A percentile compares a stretch with the other conserved stretches of the same genome.
Conservation (phyloP, 441 rosid species). For the Metrosideros polymorpha region DNA sequence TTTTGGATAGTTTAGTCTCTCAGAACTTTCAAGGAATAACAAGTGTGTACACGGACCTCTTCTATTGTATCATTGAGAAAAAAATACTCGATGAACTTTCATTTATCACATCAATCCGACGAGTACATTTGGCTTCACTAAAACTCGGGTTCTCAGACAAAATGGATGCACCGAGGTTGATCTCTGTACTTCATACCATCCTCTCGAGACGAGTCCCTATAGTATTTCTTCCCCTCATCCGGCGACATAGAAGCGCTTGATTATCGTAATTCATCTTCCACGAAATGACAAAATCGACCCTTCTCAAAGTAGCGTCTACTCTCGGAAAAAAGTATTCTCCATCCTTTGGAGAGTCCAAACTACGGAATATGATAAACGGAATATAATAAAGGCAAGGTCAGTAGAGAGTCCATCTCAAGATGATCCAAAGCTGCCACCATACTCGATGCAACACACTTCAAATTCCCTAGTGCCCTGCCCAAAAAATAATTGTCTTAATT, state of each 20-base stretch:
- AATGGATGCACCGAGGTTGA: background rate
- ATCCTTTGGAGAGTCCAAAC: constrained; percentile 36
- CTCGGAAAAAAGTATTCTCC: background rate
- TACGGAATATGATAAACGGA: constrained; percentile 6
- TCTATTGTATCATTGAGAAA: background rate
- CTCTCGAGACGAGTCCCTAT: background rate
- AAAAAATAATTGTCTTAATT: constrained; percentile 3
- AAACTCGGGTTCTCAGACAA: background rate
- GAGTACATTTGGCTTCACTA: background rate
- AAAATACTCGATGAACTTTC: background rate
- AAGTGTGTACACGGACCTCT: background rate
- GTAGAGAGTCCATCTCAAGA: constrained; percentile 69
- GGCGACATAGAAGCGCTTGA: background rate
- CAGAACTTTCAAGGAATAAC: background rate
- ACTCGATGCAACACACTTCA: no score
- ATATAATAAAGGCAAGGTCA: constrained; percentile 51
- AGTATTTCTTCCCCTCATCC: background rate
- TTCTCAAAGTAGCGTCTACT: background rate
- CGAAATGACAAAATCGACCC: background rate
- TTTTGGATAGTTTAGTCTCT: background rate
- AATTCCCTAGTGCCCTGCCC: constrained; percentile 24
- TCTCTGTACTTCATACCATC: background rate
- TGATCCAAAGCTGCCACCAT: constrained; percentile 65
- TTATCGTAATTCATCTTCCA: background rate
- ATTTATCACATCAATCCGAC: background rate